Conservation (phyloP, 2,329 filamentous ascomycete genomes). For the Exophiala calicioides region DNA sequence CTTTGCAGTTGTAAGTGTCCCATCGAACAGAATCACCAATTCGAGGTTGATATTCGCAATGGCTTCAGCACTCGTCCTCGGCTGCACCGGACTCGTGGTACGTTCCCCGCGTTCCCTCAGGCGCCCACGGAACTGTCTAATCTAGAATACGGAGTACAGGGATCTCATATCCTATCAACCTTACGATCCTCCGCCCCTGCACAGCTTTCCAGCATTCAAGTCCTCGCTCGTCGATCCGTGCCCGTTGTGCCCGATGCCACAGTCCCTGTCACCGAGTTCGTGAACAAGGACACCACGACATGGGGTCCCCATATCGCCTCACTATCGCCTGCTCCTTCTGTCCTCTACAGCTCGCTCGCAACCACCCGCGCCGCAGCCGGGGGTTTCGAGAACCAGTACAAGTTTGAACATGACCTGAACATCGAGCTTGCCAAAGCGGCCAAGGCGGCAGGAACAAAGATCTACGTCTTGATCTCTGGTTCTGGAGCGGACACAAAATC, state of each 20-base stretch:
- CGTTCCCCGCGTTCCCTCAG: no score
- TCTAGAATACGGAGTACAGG: constrained; percentile 47
- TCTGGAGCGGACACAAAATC: constrained; percentile 54
- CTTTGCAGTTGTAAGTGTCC: no score
- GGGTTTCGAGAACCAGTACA: constrained; percentile 75
- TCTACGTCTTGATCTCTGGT: constrained; percentile 75
- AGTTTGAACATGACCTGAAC: constrained; percentile 86
- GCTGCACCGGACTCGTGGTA: constrained; percentile 54
- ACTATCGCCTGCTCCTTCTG: constrained; percentile 57
- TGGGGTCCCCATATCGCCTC: constrained; percentile 66
- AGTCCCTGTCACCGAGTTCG: constrained; percentile 50
- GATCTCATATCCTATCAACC: constrained; percentile 69
- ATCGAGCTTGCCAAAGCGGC: constrained; percentile 74
- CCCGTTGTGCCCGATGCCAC: constrained; percentile 57
- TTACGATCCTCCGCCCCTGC: constrained; percentile 41
- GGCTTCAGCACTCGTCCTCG: constrained; percentile 48
- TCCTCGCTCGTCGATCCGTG: constrained; percentile 49
- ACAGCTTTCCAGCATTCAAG: constrained; percentile 43
- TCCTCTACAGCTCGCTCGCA: constrained; percentile 76
- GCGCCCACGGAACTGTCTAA: no score
- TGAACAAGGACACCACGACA: constrained; percentile 66
- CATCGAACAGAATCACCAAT: not conserved
- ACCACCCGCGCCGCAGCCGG: constrained; percentile 78
- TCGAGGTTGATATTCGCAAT: constrained; percentile 32
- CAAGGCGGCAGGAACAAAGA: constrained; percentile 68